These are phyloP conservation scores for Hylodesmum podocarpum DNA, from an alignment of 306 rosid species.

Conservation along the genomic window DNA sequence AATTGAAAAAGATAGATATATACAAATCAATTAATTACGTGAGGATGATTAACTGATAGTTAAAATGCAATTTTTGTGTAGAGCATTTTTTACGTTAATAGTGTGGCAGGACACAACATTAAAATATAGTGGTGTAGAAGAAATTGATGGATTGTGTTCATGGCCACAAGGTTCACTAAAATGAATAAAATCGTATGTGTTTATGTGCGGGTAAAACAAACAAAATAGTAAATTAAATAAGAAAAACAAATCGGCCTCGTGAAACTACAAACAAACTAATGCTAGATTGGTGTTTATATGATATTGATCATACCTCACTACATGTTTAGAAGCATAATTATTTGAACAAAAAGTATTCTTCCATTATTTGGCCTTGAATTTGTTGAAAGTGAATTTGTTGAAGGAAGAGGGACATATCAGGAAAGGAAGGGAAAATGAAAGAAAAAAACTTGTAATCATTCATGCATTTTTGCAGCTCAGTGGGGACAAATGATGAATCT, in stretches of 20 bases:
- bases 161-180: neutral
- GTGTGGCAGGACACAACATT: too few relatives aligned
- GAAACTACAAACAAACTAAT: constrained; percentile 1
- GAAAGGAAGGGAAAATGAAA: too few relatives aligned
- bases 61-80: too few relatives aligned
- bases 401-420: too few relatives aligned
- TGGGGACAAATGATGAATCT: constrained; percentile 32
- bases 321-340: constrained; percentile 23
- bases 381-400: constrained; percentile 17
- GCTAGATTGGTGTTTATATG: neutral
- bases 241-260: neutral
- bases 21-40: too few relatives aligned
- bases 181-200: neutral
- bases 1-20: too few relatives aligned
- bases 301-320: constrained; percentile 6
- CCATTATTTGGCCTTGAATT: constrained; percentile 20
- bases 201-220: neutral
- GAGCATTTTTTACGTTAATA: too few relatives aligned
- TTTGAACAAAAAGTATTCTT: neutral
- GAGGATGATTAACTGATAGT: too few relatives aligned
- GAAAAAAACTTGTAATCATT: too few relatives aligned
- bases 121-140: too few relatives aligned
- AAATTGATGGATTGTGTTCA: too few relatives aligned
- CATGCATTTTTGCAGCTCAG: neutral
- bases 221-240: constrained; percentile 15